Base-by-base conservation (phyloP, 768 basidiomycete species). In the Boletus coccyginus region DNA sequence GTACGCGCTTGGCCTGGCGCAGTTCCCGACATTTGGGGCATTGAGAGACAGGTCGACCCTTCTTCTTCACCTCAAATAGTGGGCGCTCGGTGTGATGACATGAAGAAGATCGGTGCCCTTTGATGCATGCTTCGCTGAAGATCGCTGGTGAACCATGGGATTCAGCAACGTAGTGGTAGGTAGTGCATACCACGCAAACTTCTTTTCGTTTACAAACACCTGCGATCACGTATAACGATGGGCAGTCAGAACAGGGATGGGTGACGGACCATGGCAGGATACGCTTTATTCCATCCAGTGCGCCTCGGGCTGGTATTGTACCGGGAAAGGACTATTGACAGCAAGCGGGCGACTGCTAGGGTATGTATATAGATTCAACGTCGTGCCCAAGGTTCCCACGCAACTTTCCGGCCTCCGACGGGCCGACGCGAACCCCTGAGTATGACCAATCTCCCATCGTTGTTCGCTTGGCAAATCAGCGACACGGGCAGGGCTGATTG, bases 21-120 rank as follows among this genome's bases (percentile, higher is more conserved):
- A 90, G 78, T 63, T 91, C 84, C 36, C 92, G 85, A 67, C 94
- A 96, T 62, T 84, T 85, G 52, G 83, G 79, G 73, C 94, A 97
- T 69, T 96, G 94, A 8, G 94, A 92, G 16, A 93, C 83, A 0
- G 94, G 94, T 8, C 94, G 81, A 3, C 94, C 94, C 69, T 96
- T 94, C 77, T 89, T 91, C 79, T 94, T 92, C 56, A 96, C 86
- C 70, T 95, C 92, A 59, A 91, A 94, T n/a, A 97, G 78, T 5
- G 93, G 92, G 19, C 94, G 79, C 62, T 93, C 90, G 32, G 85
- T 85, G 68, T 97, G 94, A 46, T 82, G 81, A 70, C 94, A 97
- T 14, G 84, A 84, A 3, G 92, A 93, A 13, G 94, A 94, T 51
- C 94, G 86, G 66, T 97, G 94, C 0, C 94, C 94, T 74, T 94